These are phyloP conservation scores for Naganishia liquefaciens DNA, from an alignment of 1,284 basidiomycete species.

Conservation along the genomic window DNA sequence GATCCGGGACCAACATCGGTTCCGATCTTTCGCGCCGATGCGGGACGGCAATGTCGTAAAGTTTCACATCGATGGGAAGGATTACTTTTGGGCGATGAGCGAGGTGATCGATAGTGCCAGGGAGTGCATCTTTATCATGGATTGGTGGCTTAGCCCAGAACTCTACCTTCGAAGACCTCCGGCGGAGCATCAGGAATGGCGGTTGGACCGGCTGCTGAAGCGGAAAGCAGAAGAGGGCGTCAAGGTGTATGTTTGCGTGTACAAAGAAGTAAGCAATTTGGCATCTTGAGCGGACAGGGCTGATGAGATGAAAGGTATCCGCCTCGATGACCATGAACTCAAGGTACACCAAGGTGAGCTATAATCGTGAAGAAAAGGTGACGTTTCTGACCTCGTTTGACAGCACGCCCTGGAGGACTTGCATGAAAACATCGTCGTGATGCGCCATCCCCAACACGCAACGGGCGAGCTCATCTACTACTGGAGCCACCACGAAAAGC, in stretches of 20 bases:
- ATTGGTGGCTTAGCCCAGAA: conserved; percentile 75
- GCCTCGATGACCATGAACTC: conserved; percentile 86
- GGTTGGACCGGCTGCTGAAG: conserved; percentile 77
- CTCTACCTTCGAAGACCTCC: conserved; percentile 87
- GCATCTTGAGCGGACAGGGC: not conserved
- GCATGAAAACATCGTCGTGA: conserved; percentile 81
- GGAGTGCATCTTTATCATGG: conserved; percentile 44
- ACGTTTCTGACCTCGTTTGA: conserved; percentile 30
- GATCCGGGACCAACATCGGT: conserved; percentile 78
- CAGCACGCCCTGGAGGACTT: conserved; percentile 73
- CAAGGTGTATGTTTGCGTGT: conserved; percentile 81
- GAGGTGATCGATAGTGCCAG: conserved; percentile 71
- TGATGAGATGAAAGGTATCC: conserved; percentile 61
- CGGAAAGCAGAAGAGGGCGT: conserved; percentile 89
- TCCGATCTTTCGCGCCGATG: conserved; percentile 75
- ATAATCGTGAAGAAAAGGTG: conserved; percentile 1
- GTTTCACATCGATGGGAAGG: conserved; percentile 85
- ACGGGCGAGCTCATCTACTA: conserved; percentile 69
- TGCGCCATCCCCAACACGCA: conserved; percentile 85
- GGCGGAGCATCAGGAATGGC: conserved; percentile 75
- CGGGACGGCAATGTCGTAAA: conserved; percentile 70
- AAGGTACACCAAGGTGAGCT: conserved; percentile 70
- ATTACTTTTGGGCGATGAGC: conserved; percentile 91
- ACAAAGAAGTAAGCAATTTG: not conserved
- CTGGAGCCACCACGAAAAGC: conserved; percentile 55